These are phyloP conservation scores for Myochromella boudieri DNA, from an alignment of 768 basidiomycete species.

Conservation along the genomic window DNA sequence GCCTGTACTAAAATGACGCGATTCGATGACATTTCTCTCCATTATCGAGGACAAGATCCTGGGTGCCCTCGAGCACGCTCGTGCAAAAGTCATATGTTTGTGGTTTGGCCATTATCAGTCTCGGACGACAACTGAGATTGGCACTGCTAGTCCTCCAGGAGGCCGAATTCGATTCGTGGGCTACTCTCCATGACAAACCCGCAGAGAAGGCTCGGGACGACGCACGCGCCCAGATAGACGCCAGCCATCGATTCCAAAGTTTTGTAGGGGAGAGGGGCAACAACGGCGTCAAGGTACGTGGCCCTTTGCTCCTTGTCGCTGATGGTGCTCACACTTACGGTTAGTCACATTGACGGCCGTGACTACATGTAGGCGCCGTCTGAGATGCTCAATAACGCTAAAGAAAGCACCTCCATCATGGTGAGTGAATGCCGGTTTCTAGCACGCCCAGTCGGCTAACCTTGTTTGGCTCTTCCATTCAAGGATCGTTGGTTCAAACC, in stretches of 20 bases:
- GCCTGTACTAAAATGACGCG: neutral
- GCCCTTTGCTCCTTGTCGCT: neutral
- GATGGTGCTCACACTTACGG: neutral
- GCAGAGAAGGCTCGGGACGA: constrained; percentile 71
- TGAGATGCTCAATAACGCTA: constrained; percentile 81
- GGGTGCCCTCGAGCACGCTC: constrained; percentile 39
- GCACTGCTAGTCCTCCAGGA: constrained; percentile 26
- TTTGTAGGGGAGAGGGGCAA: constrained; percentile 73
- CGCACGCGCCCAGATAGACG: constrained; percentile 72
- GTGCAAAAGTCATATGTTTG: constrained; percentile 37
- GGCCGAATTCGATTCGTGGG: constrained; percentile 47
- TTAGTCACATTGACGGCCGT: constrained; percentile 90
- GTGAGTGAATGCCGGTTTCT: constrained; percentile 34
- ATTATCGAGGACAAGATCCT: constrained; percentile 21
- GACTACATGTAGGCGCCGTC: constrained; percentile 97
- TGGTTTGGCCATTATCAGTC: neutral
- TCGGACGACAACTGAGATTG: neutral
- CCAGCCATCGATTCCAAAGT: constrained; percentile 78
- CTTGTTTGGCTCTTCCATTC: neutral
- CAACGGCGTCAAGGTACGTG: constrained; percentile 76
- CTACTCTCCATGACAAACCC: constrained; percentile 74
- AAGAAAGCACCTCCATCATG: constrained; percentile 84
- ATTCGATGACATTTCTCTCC: constrained; percentile 28
- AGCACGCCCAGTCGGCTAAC: neutral
- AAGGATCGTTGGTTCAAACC: constrained; percentile 95